Evolutionary conservation across 495 filamentous ascomycete species (phyloP).

Genomic region (Trichoderma gamsii): DNA sequence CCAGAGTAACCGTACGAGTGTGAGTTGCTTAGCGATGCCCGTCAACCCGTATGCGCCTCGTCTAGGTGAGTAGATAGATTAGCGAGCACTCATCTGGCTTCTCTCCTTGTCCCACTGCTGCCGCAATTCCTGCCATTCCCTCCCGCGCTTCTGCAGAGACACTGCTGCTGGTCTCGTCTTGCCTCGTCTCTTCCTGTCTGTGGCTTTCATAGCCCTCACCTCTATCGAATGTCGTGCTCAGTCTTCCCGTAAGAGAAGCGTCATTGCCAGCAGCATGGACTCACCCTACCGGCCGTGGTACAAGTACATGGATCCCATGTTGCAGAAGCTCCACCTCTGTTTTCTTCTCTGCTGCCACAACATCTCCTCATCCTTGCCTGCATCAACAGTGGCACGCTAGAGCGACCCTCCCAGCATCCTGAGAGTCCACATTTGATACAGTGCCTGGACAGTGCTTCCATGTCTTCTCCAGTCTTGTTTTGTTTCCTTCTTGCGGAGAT

Average conservation of each 20-base stretch:
- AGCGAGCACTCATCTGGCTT: not conserved
- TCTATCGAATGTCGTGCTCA: not conserved
- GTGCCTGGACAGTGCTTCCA: not conserved
- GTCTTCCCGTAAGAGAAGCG: not conserved
- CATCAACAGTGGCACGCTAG: conserved; percentile 11
- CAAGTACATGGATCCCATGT: not conserved
- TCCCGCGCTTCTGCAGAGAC: not conserved
- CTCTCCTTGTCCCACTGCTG: not conserved
- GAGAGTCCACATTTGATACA: not conserved
- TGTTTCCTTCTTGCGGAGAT: not conserved
- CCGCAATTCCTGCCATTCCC: not conserved
- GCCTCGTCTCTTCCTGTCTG: not conserved
- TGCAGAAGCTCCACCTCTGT: not conserved
- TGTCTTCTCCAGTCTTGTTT: not conserved
- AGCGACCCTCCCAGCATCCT: conserved; percentile 9
- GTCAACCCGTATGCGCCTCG: not conserved
- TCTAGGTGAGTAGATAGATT: conserved; percentile 1
- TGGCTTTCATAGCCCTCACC: not conserved
- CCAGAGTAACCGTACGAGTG: not conserved
- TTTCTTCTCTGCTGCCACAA: not conserved
- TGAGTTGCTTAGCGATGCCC: not conserved
- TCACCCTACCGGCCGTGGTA: not conserved
- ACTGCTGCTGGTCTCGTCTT: too few species aligned
- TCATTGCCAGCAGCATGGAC: not conserved
- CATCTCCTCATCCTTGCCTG: not conserved